Percentiles rank a stretch among this genome's conserved stretches.
Conservation (phyloP, 768 basidiomycete species). For the Leccinum olivaceopallidum region DNA sequence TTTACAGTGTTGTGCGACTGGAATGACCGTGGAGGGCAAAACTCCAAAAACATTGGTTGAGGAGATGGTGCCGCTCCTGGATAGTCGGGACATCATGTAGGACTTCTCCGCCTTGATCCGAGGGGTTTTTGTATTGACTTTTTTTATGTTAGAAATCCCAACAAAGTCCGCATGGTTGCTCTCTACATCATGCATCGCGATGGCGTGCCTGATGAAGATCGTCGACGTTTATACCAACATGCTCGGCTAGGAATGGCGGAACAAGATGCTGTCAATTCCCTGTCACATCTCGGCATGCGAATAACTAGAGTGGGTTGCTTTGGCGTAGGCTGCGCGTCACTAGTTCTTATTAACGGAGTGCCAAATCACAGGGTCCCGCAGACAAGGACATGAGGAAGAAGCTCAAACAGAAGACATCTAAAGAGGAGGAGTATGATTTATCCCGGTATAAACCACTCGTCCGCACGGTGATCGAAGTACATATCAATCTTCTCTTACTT, state of each 20-base stretch:
- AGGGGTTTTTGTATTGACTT: not conserved
- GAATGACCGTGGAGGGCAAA: constrained; percentile 88
- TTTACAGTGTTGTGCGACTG: constrained; percentile 87
- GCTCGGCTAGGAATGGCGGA: constrained; percentile 85
- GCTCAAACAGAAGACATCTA: constrained; percentile 68
- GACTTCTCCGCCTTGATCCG: constrained; percentile 22
- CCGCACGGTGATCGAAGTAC: constrained; percentile 80
- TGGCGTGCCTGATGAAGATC: constrained; percentile 99
- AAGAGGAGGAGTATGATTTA: constrained; percentile 96
- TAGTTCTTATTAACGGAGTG: not conserved
- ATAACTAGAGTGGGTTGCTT: constrained; percentile 68
- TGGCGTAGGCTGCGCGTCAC: not conserved
- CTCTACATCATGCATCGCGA: constrained; percentile 94
- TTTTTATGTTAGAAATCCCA: constrained; percentile 59
- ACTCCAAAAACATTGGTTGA: constrained; percentile 93
- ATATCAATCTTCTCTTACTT: constrained; percentile 1
- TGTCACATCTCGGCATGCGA: constrained; percentile 79
- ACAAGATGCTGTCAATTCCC: constrained; percentile 90
- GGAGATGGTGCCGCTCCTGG: constrained; percentile 97
- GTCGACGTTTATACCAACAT: constrained; percentile 92
- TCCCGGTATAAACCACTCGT: constrained; percentile 90
- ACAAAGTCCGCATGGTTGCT: constrained; percentile 96
- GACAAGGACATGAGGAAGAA: constrained; percentile 82
- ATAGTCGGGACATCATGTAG: constrained; percentile 82
- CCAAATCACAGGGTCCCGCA: constrained; percentile 52